Conservation (phyloP, 306 rosid genomes). For the Neltuma alba region DNA sequence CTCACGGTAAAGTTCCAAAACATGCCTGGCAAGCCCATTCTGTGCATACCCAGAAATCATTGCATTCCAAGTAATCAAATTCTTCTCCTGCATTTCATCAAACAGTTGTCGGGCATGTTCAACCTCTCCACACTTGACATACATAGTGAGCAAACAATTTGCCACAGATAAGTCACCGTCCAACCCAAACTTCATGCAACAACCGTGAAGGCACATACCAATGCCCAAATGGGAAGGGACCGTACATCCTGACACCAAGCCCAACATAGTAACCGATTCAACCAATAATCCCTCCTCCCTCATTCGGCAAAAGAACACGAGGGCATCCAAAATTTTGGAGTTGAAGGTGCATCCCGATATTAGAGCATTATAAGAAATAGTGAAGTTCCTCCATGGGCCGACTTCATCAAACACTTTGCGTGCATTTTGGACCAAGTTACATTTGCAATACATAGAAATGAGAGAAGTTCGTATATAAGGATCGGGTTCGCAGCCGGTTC, state of each 20-base stretch:
- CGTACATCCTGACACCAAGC: slow-evolving; percentile 62
- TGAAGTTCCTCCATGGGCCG: slow-evolving; percentile 34
- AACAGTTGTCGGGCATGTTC: slow-evolving; percentile 57
- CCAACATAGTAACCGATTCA: slow-evolving; percentile 70
- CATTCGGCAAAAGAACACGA: slow-evolving; percentile 58
- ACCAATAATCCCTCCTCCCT: slow-evolving; percentile 41
- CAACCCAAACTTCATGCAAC: slow-evolving; percentile 54
- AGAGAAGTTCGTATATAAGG: slow-evolving; percentile 80
- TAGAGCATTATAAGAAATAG: slow-evolving; percentile 78
- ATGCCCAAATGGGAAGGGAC: slow-evolving; percentile 46
- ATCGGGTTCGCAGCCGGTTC: slow-evolving; percentile 69
- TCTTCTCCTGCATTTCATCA: slow-evolving; percentile 59
- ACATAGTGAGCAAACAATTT: slow-evolving; percentile 82
- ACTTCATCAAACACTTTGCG: slow-evolving; percentile 77
- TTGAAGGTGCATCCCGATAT: slow-evolving; percentile 69
- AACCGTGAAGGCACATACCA: slow-evolving; percentile 64
- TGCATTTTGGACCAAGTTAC: slow-evolving; percentile 44
- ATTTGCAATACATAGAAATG: slow-evolving; percentile 62
- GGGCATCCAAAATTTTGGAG: slow-evolving; percentile 45
- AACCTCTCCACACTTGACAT: slow-evolving; percentile 70
- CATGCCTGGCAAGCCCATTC: slow-evolving; percentile 67
- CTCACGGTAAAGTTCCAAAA: slow-evolving; percentile 60
- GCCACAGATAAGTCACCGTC: slow-evolving; percentile 53
- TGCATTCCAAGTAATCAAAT: slow-evolving; percentile 90
- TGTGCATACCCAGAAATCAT: slow-evolving; percentile 91